Percentiles rank a stretch among this genome's conserved stretches.
phyloP scores from a whole-genome alignment of 176 grass and related monocot species.

The Urochloa ruziziensis region DNA sequence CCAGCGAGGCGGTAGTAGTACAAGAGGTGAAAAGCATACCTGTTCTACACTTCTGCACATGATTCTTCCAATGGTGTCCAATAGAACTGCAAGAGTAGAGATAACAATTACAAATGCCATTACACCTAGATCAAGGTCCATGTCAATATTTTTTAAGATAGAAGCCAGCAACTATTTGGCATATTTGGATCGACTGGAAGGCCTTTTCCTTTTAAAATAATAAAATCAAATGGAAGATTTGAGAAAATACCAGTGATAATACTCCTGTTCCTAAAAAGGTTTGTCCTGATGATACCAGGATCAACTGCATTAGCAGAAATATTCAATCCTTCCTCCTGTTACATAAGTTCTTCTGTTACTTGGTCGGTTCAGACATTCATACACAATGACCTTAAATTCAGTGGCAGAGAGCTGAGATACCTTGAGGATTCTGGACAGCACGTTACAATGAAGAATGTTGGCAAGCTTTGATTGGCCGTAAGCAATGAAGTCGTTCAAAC shows the following conservation, averaged over 20 bases:
- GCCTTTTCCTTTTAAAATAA: not conserved
- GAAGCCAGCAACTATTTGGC: not conserved
- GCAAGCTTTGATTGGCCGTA: conserved; percentile 87
- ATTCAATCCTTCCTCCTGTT: conserved; percentile 65
- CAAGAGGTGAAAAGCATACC: not conserved
- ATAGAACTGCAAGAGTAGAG: not conserved
- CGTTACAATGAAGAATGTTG: conserved; percentile 81
- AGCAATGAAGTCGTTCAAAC: conserved; percentile 52
- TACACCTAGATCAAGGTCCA: not conserved
- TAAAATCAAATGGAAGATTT: not conserved
- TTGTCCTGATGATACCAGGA: conserved; percentile 68
- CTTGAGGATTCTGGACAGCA: conserved; percentile 60
- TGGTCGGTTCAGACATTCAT: not conserved
- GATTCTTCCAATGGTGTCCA: conserved; percentile 41
- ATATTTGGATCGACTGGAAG: not conserved
- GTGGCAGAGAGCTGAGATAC: conserved; percentile 2
- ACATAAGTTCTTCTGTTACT: not conserved
- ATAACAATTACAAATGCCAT: not conserved
- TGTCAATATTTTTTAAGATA: too few species aligned
- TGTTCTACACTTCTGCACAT: conserved; percentile 25
- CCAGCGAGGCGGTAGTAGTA: not conserved
- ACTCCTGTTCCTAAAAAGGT: conserved; percentile 66
- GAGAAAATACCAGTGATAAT: conserved; percentile 36
- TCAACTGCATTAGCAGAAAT: conserved; percentile 85
- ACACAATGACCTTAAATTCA: not conserved